These are phyloP conservation scores for Cocos nucifera DNA, from an alignment of 176 grass and related monocot species.

Conservation along the genomic window DNA sequence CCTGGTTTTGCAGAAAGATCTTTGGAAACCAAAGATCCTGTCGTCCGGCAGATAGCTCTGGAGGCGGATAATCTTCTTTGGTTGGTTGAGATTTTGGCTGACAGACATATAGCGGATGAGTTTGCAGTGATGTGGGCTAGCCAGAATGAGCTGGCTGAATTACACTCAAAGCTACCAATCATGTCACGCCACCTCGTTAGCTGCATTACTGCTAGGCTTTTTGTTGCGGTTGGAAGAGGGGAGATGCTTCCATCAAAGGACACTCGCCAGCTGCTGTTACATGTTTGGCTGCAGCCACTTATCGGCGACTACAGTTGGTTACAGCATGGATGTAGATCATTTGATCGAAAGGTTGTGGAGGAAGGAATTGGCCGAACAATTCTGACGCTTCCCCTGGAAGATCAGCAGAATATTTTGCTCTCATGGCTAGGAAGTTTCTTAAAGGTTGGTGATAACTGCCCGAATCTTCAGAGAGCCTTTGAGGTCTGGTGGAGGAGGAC, in stretches of 20 bases:
- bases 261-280: conserved; percentile 40
- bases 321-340: conserved; percentile 55
- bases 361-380: conserved; percentile 65
- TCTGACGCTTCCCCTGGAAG: conserved; percentile 65
- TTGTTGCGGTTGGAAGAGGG: conserved; percentile 52
- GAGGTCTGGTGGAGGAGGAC: conserved; percentile 94
- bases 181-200: conserved; percentile 67
- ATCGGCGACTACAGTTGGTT: conserved; percentile 82
- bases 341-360: conserved; percentile 66
- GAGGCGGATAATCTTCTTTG: conserved; percentile 71
- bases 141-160: conserved; percentile 46
- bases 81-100: conserved; percentile 64
- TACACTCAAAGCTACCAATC: conserved; percentile 54
- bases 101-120: conserved; percentile 42
- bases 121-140: conserved; percentile 45
- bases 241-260: conserved; percentile 57
- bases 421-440: conserved; percentile 58
- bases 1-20: conserved; percentile 25
- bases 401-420: conserved; percentile 66
- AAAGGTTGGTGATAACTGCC: conserved; percentile 55
- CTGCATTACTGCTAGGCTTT: conserved; percentile 55
- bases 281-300: conserved; percentile 73
- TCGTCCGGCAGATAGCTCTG: conserved; percentile 40
- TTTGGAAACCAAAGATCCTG: conserved; percentile 35
- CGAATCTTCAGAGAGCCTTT: conserved; percentile 83